phyloP scores from a whole-genome alignment of 1,284 basidiomycete genomes.

The Trametes hirsuta region DNA sequence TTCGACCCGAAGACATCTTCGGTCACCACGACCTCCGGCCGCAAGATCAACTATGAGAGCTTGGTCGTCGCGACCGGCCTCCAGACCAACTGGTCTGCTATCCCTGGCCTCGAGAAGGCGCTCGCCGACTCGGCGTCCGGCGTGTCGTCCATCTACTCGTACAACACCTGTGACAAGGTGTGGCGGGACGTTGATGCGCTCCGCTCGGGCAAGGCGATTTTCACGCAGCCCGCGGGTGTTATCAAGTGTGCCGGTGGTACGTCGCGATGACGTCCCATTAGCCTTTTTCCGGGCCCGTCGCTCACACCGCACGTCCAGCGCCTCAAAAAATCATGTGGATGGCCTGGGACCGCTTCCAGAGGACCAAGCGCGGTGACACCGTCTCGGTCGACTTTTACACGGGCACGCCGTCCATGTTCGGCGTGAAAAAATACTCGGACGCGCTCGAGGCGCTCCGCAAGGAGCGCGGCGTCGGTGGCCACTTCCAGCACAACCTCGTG shows the following conservation, averaged over 20 bases:
- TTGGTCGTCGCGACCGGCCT: conserved; percentile 91
- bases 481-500: conserved; percentile 86
- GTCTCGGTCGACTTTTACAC: conserved; percentile 85
- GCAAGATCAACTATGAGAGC: conserved; percentile 81
- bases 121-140: conserved; percentile 77
- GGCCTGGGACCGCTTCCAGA: conserved; percentile 80
- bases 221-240: conserved; percentile 94
- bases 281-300: neutral
- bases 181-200: conserved; percentile 83
- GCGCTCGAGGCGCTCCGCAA: conserved; percentile 80
- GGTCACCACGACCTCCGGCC: conserved; percentile 72
- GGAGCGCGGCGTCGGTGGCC: conserved; percentile 78
- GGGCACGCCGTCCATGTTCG: conserved; percentile 95
- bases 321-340: conserved; percentile 97
- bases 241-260: conserved; percentile 94
- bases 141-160: conserved; percentile 95
- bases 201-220: conserved; percentile 83
- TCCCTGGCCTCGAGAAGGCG: conserved; percentile 81
- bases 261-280: conserved; percentile 11
- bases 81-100: conserved; percentile 81
- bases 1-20: conserved; percentile 81
- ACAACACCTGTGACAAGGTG: conserved; percentile 85
- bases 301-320: conserved; percentile 46
- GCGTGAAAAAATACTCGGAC: conserved; percentile 89
- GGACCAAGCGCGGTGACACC: conserved; percentile 58